Evolutionary conservation across 164 flowering plant genomes (phyloP).

Genomic region (Piper longum): DNA sequence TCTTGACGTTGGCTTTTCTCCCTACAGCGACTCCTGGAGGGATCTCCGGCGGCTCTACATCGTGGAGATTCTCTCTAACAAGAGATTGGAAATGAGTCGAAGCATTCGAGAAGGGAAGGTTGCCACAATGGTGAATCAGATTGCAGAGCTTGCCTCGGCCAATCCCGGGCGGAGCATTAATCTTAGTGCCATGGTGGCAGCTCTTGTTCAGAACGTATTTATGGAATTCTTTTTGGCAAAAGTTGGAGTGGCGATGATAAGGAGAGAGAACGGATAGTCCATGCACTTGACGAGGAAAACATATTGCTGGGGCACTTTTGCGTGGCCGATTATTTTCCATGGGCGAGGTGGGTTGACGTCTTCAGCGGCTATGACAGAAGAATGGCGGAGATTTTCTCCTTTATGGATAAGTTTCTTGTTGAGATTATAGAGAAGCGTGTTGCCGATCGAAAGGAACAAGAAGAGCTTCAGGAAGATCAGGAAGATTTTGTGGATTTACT

Average conservation of each 20-base stretch:
- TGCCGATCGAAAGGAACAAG: constrained; percentile 2
- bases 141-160: neutral
- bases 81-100: neutral
- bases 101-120: neutral
- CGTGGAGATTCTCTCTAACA: neutral
- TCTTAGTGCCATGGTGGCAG: constrained; percentile 10
- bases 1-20: neutral
- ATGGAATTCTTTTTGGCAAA: constrained; percentile 21
- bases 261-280: neutral
- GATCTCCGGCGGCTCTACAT: neutral
- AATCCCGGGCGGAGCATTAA: constrained; percentile 3
- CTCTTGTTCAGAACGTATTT: constrained; percentile 8
- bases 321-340: constrained; percentile 10
- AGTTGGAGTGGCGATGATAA: constrained; percentile 4
- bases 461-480: neutral
- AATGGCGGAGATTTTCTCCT: constrained; percentile 15
- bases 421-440: constrained; percentile 18
- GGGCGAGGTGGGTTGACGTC: constrained; percentile 23
- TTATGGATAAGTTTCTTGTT: constrained; percentile 17
- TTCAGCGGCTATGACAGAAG: constrained; percentile 12
- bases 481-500: constrained; percentile 30
- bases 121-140: neutral
- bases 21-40: neutral
- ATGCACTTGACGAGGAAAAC: constrained; percentile 6
- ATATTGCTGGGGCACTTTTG: constrained; percentile 11